Base-by-base conservation (phyloP, 768 basidiomycete species). In the Pleurotus djamor region DNA sequence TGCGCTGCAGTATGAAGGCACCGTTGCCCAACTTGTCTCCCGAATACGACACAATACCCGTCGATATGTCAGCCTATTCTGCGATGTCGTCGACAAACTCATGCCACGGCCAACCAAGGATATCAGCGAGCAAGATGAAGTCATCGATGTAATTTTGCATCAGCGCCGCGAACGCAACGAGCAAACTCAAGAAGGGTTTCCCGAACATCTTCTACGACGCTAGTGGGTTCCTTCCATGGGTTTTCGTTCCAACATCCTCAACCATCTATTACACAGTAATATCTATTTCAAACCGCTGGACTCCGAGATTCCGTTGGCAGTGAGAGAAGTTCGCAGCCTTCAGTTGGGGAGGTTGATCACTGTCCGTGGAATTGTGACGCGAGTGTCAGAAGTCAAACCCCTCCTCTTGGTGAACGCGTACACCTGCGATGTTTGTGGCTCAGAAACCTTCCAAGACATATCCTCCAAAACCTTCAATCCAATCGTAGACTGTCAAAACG, bases 381-480 rank as follows among this genome's bases (percentile, higher is more conserved):
- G 97, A 62, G 95, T 99, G 3, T 98, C 96, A 3, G 97, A 98
- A 77, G 97, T 99, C 70, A 98, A 98, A 70, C 97, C 97, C 8
- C 86, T 98, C 14, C 84, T 99, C 12, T 89, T 93, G 69, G 95
- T 98, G 68, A 97, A 96, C 73, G 97, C 96, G 34, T 99, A 98
- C 73, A 96, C 94, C 0, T 98, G 97, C 75, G 97, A 98, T 69
- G 88, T 94, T 60, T 99, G 97, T 71, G 97, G 97, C 48, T 93
- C 94, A 45, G 97, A 99, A 72, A 96, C 95, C 33, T 99, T 99
- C 80, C 96, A 98, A 72, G 95, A 98, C 67, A 95, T 99, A 59
- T 88, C 89, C 8, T 86, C 87, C 68, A 96, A 94, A 71, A 88
- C 92, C 9, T 98, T 98, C 71, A 83, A 87, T 0, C 97, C 97